These are phyloP conservation scores for Yarrowia divulgata DNA, from an alignment of 805 yeast genomes.

Conservation along the genomic window DNA sequence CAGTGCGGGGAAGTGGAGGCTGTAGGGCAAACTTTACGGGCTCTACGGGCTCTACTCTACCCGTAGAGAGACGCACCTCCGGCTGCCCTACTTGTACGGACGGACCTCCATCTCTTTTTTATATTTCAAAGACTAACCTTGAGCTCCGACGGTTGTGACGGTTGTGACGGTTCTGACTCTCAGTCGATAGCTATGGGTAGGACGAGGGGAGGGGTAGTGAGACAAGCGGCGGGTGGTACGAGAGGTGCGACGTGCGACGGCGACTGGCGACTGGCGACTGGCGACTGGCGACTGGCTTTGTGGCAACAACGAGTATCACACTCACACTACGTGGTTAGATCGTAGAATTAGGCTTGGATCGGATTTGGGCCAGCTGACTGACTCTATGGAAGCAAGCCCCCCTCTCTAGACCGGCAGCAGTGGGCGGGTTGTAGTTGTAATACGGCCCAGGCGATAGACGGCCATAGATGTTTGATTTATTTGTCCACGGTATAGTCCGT, in stretches of 20 bases:
- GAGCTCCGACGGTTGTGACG: slow-evolving; percentile 1
- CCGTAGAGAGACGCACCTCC: slow-evolving; percentile 11
- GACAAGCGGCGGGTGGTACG: not conserved
- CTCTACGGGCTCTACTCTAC: not conserved
- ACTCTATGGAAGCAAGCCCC: not conserved
- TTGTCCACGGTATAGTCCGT: too few species aligned
- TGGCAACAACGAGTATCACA: too few species aligned
- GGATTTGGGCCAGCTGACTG: slow-evolving; percentile 2
- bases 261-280: too few species aligned
- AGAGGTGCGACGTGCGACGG: too few species aligned
- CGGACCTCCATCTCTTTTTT: slow-evolving; percentile 3
- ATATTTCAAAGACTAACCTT: slow-evolving; percentile 13
- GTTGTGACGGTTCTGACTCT: not conserved
- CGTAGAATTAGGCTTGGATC: not conserved
- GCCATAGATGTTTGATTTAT: too few species aligned
- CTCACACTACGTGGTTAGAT: too few species aligned
- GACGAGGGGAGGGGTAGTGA: slow-evolving; percentile 11
- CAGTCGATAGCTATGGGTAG: not conserved
- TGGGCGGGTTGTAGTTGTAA: not conserved
- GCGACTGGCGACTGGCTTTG: not conserved
- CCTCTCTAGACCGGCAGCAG: not conserved
- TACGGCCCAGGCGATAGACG: too few species aligned
- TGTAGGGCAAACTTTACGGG: not conserved
- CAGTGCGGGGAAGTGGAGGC: slow-evolving; percentile 31
- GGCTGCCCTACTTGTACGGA: slow-evolving; percentile 1